Base-by-base conservation (phyloP, 129 eudicot species). In the Oenanthe sinensis region DNA sequence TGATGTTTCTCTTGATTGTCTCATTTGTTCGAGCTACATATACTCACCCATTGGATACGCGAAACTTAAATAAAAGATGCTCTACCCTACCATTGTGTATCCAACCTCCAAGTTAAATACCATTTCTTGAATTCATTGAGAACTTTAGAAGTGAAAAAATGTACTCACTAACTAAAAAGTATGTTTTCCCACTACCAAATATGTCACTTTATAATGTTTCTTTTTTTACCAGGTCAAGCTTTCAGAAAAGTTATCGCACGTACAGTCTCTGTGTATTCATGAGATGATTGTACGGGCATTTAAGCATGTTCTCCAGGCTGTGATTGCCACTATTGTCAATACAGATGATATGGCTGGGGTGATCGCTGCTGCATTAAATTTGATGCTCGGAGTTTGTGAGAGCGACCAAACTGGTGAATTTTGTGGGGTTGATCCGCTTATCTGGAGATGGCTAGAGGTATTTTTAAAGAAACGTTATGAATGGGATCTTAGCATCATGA, bases 251-350 rank as follows among this genome's bases (percentile, higher is more conserved):
- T 78, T 96, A 76, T 96, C 97, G 44, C 99, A 96, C 72, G 99
- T 96, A 81, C 99, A 96, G 78, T 92, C 99, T 77, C 96, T 96
- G 16, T 96, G 99, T 85, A 89, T 96, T 60, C 97, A 96, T 84
- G 99, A 96, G 86, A 96, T 96, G 99, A 89, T 92, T 48, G 93
- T 90, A 67, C 93, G 99, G 65, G 99, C 99, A 78, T 96, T 89
- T 80, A 96, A 96, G 91, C 99, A 96, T 87, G 83, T 96, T 80
- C 83, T 96, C 40, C 99, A 87, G 81, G 99, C 99, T 73, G 97
- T 92, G 28, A 96, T 96, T 78, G 92, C 99, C 84, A 85, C 91
- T 81, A 91, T 87, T 74, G 87, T 78, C 40, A 86, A 87, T 78
- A 71, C 88, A 16, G 91, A 92, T 58, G 88, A 96, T 73, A 79